phyloP scores from a whole-genome alignment of 2,329 filamentous ascomycete genomes.

The Aphanocladium album region DNA sequence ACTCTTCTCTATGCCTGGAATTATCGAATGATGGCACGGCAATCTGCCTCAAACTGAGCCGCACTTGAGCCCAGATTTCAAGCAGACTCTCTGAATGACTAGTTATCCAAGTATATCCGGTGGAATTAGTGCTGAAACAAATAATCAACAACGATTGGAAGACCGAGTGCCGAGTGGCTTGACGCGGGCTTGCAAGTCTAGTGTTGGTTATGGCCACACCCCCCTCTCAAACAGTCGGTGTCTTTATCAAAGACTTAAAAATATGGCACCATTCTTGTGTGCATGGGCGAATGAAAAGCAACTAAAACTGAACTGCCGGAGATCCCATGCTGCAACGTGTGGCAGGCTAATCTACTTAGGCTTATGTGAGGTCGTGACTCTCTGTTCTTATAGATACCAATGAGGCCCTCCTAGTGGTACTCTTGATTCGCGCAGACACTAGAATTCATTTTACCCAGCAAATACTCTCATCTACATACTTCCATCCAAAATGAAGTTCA shows the following conservation, averaged over 20 bases:
- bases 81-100: not conserved
- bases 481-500: conserved; percentile 10
- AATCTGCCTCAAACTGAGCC: too few relatives aligned
- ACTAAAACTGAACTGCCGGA: not conserved
- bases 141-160: not conserved
- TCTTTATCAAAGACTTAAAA: not conserved
- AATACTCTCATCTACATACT: not conserved
- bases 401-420: not conserved
- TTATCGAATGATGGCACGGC: too few relatives aligned
- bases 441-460: not conserved
- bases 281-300: not conserved
- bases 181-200: not conserved
- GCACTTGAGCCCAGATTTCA: too few relatives aligned
- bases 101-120: not conserved
- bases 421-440: not conserved
- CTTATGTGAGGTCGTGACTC: not conserved
- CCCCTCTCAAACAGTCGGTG: not conserved
- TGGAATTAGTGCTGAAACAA: not conserved
- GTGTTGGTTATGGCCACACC: not conserved
- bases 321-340: not conserved
- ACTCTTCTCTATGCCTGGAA: too few relatives aligned
- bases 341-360: not conserved
- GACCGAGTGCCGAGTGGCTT: not conserved
- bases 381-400: not conserved
- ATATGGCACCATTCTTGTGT: not conserved